Conservation (phyloP, 352 stramenopile species). For the Sclerospora graminicola region DNA sequence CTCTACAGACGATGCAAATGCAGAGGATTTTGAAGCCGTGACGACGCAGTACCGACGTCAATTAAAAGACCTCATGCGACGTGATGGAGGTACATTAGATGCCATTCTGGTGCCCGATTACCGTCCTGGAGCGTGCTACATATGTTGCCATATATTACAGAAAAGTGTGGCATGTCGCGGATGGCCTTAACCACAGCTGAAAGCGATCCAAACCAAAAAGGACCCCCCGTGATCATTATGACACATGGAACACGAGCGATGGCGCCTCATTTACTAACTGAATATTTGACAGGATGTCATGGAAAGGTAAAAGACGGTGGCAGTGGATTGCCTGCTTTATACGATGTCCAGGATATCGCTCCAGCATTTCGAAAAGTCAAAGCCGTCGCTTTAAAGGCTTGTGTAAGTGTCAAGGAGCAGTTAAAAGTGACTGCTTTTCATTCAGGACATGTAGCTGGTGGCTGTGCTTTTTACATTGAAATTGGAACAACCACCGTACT, state of each 20-base stretch:
- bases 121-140: constrained; percentile 51
- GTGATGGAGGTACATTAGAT: constrained; percentile 30
- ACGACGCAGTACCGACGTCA: constrained; percentile 42
- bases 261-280: constrained; percentile 48
- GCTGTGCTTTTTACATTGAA: constrained; percentile 69
- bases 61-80: constrained; percentile 39
- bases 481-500: constrained; percentile 61
- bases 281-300: constrained; percentile 55
- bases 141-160: constrained; percentile 64
- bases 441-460: constrained; percentile 63
- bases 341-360: constrained; percentile 49
- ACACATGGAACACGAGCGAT: constrained; percentile 74
- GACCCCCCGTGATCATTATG: constrained; percentile 43
- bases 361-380: constrained; percentile 41
- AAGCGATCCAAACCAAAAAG: constrained; percentile 13
- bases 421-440: constrained; percentile 78
- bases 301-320: constrained; percentile 31
- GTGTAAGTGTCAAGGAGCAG: constrained; percentile 45
- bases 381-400: constrained; percentile 39
- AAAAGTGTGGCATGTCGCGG: constrained; percentile 36
- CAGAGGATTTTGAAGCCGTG: constrained; percentile 19
- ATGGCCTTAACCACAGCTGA: background rate
- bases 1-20: constrained; percentile 29
- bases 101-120: constrained; percentile 63
- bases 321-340: constrained; percentile 39